Evolutionary conservation across 1,139 yeast species (phyloP).

Genomic region (Blastobotrys illinoisensis): DNA sequence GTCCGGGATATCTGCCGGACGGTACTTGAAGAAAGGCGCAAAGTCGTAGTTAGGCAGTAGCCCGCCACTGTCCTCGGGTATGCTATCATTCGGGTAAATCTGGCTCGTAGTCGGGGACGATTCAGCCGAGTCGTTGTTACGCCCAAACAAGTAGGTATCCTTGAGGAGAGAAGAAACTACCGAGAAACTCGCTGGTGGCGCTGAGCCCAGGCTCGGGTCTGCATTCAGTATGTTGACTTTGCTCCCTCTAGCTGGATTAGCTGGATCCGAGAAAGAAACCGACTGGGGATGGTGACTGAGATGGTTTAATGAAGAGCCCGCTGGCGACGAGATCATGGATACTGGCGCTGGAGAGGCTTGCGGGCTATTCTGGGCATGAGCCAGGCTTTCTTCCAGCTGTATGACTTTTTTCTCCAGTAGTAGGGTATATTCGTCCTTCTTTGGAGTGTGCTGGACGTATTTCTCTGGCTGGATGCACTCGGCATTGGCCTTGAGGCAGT

Average conservation of each 20-base stretch:
- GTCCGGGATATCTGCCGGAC: constrained; percentile 20
- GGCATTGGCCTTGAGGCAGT: constrained; percentile 53
- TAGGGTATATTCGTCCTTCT: constrained; percentile 45
- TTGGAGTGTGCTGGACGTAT: constrained; percentile 34
- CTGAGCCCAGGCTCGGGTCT: constrained; percentile 19
- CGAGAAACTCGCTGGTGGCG: constrained; percentile 28
- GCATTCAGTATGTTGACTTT: constrained; percentile 24
- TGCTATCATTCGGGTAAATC: constrained; percentile 3
- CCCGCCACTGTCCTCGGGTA: constrained; percentile 15
- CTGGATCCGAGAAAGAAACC: background rate
- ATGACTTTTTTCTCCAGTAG: constrained; percentile 48
- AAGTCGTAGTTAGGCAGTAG: constrained; percentile 26
- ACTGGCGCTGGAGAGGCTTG: constrained; percentile 1
- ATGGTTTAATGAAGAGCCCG: background rate
- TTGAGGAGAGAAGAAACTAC: constrained; percentile 28
- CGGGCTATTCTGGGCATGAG: background rate
- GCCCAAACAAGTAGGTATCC: constrained; percentile 18
- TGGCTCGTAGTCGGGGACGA: constrained; percentile 7
- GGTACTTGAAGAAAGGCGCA: constrained; percentile 20
- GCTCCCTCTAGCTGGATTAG: background rate
- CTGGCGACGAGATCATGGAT: background rate
- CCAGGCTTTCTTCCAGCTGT: constrained; percentile 38
- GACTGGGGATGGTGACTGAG: background rate
- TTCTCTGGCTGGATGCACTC: constrained; percentile 55
- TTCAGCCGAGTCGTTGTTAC: background rate